These are phyloP conservation scores for Ichthyophonus hoferi DNA, from an alignment of 208 protist species.

Conservation along the genomic window DNA sequence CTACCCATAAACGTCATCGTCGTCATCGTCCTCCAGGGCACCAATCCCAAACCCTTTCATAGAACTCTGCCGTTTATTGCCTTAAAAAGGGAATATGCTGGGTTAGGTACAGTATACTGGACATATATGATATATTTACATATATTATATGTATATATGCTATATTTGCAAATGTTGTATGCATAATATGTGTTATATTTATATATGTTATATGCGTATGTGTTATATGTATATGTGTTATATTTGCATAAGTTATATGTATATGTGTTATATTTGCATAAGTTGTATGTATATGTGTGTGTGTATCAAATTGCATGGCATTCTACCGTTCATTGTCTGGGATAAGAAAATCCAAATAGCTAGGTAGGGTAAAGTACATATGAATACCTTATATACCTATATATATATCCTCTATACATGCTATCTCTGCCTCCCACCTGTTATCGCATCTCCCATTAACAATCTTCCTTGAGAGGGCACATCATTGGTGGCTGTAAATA, in stretches of 20 bases:
- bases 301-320: no score
- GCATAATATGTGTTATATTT: neutral
- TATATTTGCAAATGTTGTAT: neutral
- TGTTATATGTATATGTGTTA: neutral
- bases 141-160: neutral
- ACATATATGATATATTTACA: neutral
- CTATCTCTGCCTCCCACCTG: no score
- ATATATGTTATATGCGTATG: neutral
- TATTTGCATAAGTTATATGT: no score
- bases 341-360: no score
- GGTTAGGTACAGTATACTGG: neutral
- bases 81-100: neutral
- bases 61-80: neutral
- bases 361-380: no score
- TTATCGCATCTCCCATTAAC: neutral
- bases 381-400: no score
- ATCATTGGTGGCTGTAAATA: neutral
- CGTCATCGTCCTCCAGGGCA: neutral
- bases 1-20: slow-evolving; percentile 1
- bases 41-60: neutral
- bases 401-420: no score
- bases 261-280: no score
- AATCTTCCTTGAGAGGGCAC: neutral
- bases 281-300: no score
- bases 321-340: no score